phyloP scores from a whole-genome alignment of 345 rosid species.

The Salix dunnii region DNA sequence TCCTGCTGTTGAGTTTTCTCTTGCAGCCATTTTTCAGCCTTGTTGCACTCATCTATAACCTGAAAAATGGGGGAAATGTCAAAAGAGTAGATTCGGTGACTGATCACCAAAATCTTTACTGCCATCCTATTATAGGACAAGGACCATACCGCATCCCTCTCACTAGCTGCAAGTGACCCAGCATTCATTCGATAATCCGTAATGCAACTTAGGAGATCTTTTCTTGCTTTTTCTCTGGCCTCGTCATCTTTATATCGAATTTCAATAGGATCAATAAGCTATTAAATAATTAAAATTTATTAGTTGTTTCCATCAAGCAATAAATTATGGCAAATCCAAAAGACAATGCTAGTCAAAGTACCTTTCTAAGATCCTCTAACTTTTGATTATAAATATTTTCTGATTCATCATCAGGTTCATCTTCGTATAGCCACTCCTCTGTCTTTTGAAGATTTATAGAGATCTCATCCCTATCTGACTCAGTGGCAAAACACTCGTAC shows the following conservation, averaged over 20 bases:
- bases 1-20: conserved; percentile 75
- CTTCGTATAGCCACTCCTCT: conserved; percentile 91
- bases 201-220: neutral
- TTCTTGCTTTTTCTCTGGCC: conserved; percentile 60
- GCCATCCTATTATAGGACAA: no score
- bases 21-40: conserved; percentile 73
- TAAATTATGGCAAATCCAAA: neutral
- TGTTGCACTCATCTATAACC: conserved; percentile 74
- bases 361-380: conserved; percentile 88
- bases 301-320: conserved; percentile 11
- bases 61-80: conserved; percentile 10
- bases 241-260: conserved; percentile 75
- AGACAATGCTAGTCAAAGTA: conserved; percentile 1
- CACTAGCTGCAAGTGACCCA: neutral
- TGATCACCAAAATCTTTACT: neutral
- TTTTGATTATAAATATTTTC: conserved; percentile 82
- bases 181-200: conserved; percentile 43
- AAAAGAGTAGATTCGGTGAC: neutral
- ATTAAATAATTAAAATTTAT: no score
- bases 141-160: neutral
- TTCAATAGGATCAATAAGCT: conserved; percentile 88
- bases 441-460: conserved; percentile 57
- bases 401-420: conserved; percentile 93
- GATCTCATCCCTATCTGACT: conserved; percentile 56
- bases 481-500: conserved; percentile 59